These are phyloP conservation scores for Candida loeiensis DNA, from an alignment of 805 yeast species.

Conservation along the genomic window DNA sequence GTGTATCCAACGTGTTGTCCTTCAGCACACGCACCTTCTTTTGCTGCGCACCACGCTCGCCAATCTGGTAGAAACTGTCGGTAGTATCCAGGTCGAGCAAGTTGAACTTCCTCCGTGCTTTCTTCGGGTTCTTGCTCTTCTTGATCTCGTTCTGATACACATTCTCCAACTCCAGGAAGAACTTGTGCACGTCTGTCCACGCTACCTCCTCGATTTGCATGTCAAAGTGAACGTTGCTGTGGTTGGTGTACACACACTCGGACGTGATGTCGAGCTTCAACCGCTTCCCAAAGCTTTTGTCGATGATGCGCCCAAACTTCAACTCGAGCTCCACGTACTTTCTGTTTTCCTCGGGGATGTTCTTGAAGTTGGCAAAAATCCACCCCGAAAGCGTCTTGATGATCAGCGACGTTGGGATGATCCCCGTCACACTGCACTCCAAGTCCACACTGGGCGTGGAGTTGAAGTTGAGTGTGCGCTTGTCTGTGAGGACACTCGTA, in stretches of 20 bases:
- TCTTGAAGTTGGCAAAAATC: slow-evolving; percentile 78
- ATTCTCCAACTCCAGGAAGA: slow-evolving; percentile 52
- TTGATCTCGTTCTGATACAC: slow-evolving; percentile 41
- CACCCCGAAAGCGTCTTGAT: slow-evolving; percentile 82
- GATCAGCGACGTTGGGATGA: slow-evolving; percentile 75
- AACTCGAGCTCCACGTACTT: slow-evolving; percentile 65
- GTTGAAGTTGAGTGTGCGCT: slow-evolving; percentile 28
- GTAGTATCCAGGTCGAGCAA: slow-evolving; percentile 58
- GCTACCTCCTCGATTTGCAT: slow-evolving; percentile 65
- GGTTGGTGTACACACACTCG: slow-evolving; percentile 60
- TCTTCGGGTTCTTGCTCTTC: slow-evolving; percentile 15
- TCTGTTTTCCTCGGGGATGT: slow-evolving; percentile 54
- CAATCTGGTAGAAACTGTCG: slow-evolving; percentile 61
- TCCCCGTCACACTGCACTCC: slow-evolving; percentile 62
- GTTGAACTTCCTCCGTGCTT: slow-evolving; percentile 51
- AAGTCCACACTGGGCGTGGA: slow-evolving; percentile 34
- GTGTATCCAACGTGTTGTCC: slow-evolving; percentile 56
- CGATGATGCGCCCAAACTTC: slow-evolving; percentile 69
- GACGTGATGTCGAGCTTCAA: slow-evolving; percentile 64
- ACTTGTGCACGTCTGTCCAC: slow-evolving; percentile 53
- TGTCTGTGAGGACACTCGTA: slow-evolving; percentile 6
- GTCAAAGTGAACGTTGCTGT: slow-evolving; percentile 53
- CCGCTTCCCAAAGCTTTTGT: slow-evolving; percentile 58
- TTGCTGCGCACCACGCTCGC: slow-evolving; percentile 63
- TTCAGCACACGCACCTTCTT: slow-evolving; percentile 61